Evolutionary conservation across 75 land plant genomes (phyloP).

Genomic region (Gnetum montanum): DNA sequence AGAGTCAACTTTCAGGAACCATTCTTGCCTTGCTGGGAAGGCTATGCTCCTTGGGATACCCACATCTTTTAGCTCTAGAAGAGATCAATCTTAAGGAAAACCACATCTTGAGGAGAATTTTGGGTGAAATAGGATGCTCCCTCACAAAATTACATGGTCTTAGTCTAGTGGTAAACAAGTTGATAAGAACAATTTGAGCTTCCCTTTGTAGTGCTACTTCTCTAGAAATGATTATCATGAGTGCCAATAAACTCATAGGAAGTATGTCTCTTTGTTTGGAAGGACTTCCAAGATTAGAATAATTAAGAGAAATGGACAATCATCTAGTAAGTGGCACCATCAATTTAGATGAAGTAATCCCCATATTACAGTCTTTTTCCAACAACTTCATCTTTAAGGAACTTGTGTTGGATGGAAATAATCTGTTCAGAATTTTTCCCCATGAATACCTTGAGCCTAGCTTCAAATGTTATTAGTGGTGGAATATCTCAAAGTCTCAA

Average conservation of each 20-base stretch:
- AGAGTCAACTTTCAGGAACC: no score
- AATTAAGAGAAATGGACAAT: background rate
- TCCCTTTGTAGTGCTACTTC: background rate
- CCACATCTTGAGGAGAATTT: background rate
- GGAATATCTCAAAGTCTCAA: background rate
- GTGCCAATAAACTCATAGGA: constrained; percentile 10
- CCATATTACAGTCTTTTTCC: no score
- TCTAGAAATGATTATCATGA: constrained; percentile 2
- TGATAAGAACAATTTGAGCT: background rate
- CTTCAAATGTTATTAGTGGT: background rate
- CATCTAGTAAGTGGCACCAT: constrained; percentile 4
- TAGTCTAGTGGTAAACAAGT: background rate
- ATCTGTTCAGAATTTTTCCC: constrained; percentile 4
- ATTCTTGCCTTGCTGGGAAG: no score
- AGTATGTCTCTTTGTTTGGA: constrained; percentile 14
- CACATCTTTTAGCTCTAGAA: no score
- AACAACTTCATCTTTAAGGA: background rate
- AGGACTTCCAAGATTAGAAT: background rate
- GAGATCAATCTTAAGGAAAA: background rate
- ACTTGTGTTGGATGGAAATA: constrained; percentile 5
- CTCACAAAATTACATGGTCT: background rate
- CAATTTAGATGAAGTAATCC: background rate
- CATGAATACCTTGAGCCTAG: background rate
- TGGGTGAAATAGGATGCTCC: background rate
- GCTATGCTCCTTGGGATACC: no score